These are phyloP conservation scores for Lentinula aciculospora DNA, from an alignment of 768 basidiomycete genomes.

Conservation along the genomic window DNA sequence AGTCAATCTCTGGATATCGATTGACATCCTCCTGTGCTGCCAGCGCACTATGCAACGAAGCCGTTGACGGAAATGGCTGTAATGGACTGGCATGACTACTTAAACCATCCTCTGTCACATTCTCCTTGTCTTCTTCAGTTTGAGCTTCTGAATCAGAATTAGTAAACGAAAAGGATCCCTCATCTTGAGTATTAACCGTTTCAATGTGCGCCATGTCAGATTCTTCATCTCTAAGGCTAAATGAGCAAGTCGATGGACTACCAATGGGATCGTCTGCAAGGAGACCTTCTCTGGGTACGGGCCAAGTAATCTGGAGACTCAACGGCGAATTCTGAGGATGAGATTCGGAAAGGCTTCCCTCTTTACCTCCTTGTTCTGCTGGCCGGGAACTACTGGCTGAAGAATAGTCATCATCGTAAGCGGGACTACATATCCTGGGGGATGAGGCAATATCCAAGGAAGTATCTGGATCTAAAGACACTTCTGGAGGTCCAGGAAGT, in stretches of 20 bases:
- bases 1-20: not conserved
- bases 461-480: constrained; percentile 10
- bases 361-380: not conserved
- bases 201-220: not conserved
- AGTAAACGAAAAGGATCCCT: not conserved
- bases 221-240: not conserved
- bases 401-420: not conserved
- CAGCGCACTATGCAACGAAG: not conserved
- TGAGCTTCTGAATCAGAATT: not conserved
- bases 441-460: not conserved
- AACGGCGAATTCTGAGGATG: not conserved
- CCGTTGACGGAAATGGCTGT: constrained; percentile 9
- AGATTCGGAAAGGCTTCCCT: not conserved
- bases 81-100: not conserved
- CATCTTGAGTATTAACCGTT: not conserved
- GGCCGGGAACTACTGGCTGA: not conserved
- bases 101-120: not conserved
- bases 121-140: not conserved
- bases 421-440: not conserved
- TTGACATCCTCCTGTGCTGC: not conserved
- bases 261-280: not conserved
- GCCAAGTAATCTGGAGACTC: not conserved
- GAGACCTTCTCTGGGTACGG: not conserved
- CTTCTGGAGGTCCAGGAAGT: constrained; percentile 16
- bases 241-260: not conserved